A percentile compares a stretch with the other conserved stretches of the same genome.
Evolutionary conservation across 164 flowering plant species (phyloP).

Genomic region (Tetracentron sinense): DNA sequence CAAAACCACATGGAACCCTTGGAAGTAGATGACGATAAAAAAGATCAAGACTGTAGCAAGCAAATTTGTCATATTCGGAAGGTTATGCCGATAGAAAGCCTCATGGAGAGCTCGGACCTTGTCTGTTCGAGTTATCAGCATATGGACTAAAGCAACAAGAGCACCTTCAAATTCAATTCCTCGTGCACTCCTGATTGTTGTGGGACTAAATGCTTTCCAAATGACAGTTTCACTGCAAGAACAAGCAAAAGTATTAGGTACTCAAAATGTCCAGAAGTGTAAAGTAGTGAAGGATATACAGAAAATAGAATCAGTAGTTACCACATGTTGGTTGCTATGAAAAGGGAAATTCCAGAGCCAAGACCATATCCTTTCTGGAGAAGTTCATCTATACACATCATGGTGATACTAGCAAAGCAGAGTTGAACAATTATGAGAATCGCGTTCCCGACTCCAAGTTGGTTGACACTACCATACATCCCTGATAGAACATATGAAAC

Average conservation of each 20-base stretch:
- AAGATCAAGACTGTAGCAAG: constrained; percentile 63
- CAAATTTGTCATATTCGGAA: constrained; percentile 63
- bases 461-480: constrained; percentile 68
- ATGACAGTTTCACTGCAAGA: constrained; percentile 61
- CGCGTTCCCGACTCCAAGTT: constrained; percentile 69
- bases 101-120: constrained; percentile 67
- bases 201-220: constrained; percentile 74
- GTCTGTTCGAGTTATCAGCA: constrained; percentile 55
- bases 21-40: constrained; percentile 63
- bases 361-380: constrained; percentile 72
- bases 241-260: not conserved
- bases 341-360: constrained; percentile 67
- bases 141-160: constrained; percentile 58
- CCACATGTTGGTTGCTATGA: constrained; percentile 77
- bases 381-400: constrained; percentile 65
- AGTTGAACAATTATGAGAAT: constrained; percentile 60
- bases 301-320: constrained; percentile 16
- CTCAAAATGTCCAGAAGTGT: not conserved
- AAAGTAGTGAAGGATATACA: not conserved
- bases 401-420: constrained; percentile 67
- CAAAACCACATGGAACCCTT: constrained; percentile 72
- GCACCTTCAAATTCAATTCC: constrained; percentile 80
- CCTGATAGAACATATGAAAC: constrained; percentile 73
- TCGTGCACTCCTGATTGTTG: constrained; percentile 61
- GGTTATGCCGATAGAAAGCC: constrained; percentile 71